Evolutionary conservation across 169 alveolate species (phyloP).

Genomic region (Perkinsus marinus): DNA sequence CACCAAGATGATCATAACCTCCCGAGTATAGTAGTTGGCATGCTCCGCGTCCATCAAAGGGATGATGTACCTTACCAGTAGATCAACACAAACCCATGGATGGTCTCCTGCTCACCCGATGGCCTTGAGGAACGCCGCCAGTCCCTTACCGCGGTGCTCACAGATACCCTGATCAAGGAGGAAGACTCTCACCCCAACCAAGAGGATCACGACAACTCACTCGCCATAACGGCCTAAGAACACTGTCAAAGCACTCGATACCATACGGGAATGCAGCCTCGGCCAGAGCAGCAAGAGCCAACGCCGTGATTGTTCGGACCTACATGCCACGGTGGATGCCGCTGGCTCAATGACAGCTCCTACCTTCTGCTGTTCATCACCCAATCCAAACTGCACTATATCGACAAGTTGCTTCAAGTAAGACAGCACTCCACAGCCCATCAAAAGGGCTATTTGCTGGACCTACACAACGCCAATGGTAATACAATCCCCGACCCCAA

Average conservation of each 20-base stretch:
- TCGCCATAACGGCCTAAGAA: slow-evolving; percentile 91
- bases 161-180: slow-evolving; percentile 66
- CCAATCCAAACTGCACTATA: slow-evolving; percentile 88
- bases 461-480: slow-evolving; percentile 14
- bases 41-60: slow-evolving; percentile 98
- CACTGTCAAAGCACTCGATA: slow-evolving; percentile 96
- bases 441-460: slow-evolving; percentile 87
- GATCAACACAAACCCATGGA: no score
- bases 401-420: slow-evolving; percentile 90
- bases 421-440: slow-evolving; percentile 98
- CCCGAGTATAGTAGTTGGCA: slow-evolving; percentile 91
- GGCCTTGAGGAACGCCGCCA: slow-evolving; percentile 96
- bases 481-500: neutral
- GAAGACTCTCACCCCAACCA: no score
- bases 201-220: no score
- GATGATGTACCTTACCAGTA: slow-evolving; percentile 53
- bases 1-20: slow-evolving; percentile 85
- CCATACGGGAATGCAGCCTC: slow-evolving; percentile 99
- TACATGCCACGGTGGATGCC: slow-evolving; percentile 25
- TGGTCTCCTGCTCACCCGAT: slow-evolving; percentile 78
- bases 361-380: slow-evolving; percentile 74
- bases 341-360: neutral
- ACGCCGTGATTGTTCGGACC: slow-evolving; percentile 94
- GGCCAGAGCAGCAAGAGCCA: slow-evolving; percentile 97
- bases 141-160: slow-evolving; percentile 87